Base-by-base conservation (phyloP, 2,329 filamentous ascomycete genomes). In the Hymenoscyphus fructigenus region DNA sequence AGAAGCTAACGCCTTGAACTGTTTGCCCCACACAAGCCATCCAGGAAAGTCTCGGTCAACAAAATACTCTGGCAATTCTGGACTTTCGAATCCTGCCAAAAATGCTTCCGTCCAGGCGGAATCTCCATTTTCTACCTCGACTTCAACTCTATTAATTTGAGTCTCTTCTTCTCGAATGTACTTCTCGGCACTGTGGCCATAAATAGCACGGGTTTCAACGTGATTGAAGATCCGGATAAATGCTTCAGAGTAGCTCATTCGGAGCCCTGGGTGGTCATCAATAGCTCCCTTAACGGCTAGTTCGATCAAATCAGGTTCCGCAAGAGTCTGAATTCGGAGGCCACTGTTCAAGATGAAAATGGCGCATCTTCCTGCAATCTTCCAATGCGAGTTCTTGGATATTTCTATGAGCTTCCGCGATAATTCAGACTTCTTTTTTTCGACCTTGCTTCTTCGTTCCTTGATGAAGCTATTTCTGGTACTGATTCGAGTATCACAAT, bases 11-110 rank as follows among this genome's bases (percentile, higher is more conserved):
- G 90, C 95, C 15, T 88, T 88, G 82, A 98, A 94, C 36, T 84
- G 87, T 77, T 95, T 92, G 61, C 90, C 91, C 95, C 95, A 99
- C 0, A 96, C 93, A 20, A 99, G 84, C 96, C 96, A 99, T 36
- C 95, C 95, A 4, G 94, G 92, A 75, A 96, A 91, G 75, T 98
- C 94, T 62, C 88, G 86, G 75, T 99, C 95, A 57, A 98, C 88
- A 75, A 93, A 96, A 76, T 96, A 97, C 68, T 96, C 88, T 0
- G 92, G 89, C 36, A 88, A 72, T 14, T 80, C 88, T 5, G 90
- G 88, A 58, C 90, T 84, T 10, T 88, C 88, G 76, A 99, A 99
- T 26, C 86, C 84, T 1, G 87, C 84, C 0, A 99, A 82, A 74
- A 92, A 96, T 28, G 88, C 85, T 62, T 88, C 78, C 0, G 95